A percentile compares a stretch with the other conserved stretches of the same genome.
Conservation (phyloP, 1,284 basidiomycete species). For the Inonotus obliquus region DNA sequence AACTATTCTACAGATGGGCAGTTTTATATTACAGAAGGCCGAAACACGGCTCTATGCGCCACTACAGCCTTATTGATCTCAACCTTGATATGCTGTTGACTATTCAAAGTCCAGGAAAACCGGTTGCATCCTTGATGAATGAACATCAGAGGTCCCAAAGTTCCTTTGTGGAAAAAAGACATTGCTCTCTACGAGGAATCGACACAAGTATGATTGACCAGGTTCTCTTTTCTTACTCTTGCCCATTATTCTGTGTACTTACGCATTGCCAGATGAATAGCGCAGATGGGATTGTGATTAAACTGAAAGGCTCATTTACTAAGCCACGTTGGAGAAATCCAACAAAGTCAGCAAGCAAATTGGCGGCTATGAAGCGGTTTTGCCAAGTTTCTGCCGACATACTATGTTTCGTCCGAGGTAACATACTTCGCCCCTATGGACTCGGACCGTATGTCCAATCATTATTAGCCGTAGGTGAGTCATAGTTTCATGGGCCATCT, state of each 20-base stretch:
- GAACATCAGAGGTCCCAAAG: background rate
- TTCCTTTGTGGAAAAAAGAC: background rate
- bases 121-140: slow-evolving; percentile 4
- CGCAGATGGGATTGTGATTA: slow-evolving; percentile 19
- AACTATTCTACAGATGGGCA: slow-evolving; percentile 23
- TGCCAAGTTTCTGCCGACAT: background rate
- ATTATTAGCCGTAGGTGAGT: background rate
- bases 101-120: slow-evolving; percentile 13
- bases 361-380: background rate
- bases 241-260: background rate
- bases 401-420: background rate
- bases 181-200: background rate
- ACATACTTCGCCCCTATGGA: background rate
- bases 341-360: background rate
- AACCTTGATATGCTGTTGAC: slow-evolving; percentile 26
- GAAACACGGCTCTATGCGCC: slow-evolving; percentile 43
- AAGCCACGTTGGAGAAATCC: background rate
- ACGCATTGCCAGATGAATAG: slow-evolving; percentile 10
- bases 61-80: slow-evolving; percentile 45
- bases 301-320: background rate
- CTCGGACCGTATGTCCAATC: background rate
- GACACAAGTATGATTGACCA: background rate
- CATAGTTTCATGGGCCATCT: background rate
- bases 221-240: background rate
- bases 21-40: slow-evolving; percentile 50